Base-by-base conservation (phyloP, 2,329 filamentous ascomycete genomes). In the Colletotrichum sp. region DNA sequence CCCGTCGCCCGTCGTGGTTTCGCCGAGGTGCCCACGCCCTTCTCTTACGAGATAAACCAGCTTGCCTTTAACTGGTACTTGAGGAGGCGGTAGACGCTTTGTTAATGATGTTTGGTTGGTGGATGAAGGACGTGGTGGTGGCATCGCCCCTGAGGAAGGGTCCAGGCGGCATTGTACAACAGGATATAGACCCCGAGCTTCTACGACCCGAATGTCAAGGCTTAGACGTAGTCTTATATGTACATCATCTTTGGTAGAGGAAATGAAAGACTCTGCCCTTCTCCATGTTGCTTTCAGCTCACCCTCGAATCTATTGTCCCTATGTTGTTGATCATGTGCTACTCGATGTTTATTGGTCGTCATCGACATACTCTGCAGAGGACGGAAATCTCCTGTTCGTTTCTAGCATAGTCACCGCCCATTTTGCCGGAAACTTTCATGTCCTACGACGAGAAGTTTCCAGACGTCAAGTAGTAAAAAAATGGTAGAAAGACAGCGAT, bases 1-100 rank as follows among this genome's bases (percentile, higher is more conserved):
- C 97, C 97, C 0, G 96, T 99, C 59, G 97, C 95, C 30, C 90
- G 96, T 76, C 93, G 93, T 4, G 96, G 96, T 13, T 81, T 92
- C 78, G 93, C 94, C 6, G 97, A 96, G 85, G 94, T 96, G 76
- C 96, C 96, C 2, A 95, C 95, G 28, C 96, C 96, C 21, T 98
- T 96, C 85, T 85, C 88, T 67, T 87, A 91, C 73, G 87, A 92
- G 78, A 90, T 93, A n/a, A 93, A 91, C 83, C 95, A 96, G 84
- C 86, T 98, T 82, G 95, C 96, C 0, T 98, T 96, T 85, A 96
- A 95, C 85, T 99, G 96, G 96, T 99, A 99, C 85, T 85, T 99
- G 86, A 90, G 94, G 84, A 92, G 96, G 84, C 90, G 95, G 82
- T 98, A 92, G 83, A 78, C 7, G 18, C 43, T 32, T 55, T 68